phyloP scores from a whole-genome alignment of 1,284 basidiomycete genomes.

The Tilletia indica region DNA sequence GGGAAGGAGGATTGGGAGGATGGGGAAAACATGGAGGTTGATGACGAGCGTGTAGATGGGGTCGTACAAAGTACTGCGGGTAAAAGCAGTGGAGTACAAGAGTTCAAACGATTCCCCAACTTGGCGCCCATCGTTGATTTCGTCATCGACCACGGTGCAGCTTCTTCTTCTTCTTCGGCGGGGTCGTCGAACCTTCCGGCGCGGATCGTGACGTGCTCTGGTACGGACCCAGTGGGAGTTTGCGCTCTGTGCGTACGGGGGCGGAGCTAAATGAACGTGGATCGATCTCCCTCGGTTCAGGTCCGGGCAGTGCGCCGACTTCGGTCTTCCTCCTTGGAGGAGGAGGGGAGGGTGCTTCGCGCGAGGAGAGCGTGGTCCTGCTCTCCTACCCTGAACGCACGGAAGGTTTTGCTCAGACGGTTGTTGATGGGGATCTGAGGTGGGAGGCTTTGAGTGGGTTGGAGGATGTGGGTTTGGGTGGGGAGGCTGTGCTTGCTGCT shows the following conservation, averaged over 20 bases:
- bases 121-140: constrained; percentile 87
- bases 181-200: constrained; percentile 59
- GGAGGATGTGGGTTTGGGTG: background rate
- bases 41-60: background rate
- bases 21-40: background rate
- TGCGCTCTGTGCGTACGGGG: constrained; percentile 80
- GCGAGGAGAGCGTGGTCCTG: background rate
- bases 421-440: background rate
- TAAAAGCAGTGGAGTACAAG: background rate
- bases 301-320: background rate
- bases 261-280: constrained; percentile 72
- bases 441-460: background rate
- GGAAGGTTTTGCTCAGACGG: background rate
- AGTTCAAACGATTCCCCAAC: constrained; percentile 59
- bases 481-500: background rate
- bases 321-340: background rate
- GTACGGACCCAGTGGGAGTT: constrained; percentile 74
- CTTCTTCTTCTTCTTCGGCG: constrained; percentile 40
- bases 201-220: constrained; percentile 85
- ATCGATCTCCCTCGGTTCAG: constrained; percentile 5
- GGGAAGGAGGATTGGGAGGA: background rate
- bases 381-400: too few relatives aligned
- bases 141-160: constrained; percentile 71
- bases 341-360: too few relatives aligned
- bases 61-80: too few relatives aligned